These are phyloP conservation scores for Galerina marginata DNA, from an alignment of 768 basidiomycete species.

Conservation along the genomic window DNA sequence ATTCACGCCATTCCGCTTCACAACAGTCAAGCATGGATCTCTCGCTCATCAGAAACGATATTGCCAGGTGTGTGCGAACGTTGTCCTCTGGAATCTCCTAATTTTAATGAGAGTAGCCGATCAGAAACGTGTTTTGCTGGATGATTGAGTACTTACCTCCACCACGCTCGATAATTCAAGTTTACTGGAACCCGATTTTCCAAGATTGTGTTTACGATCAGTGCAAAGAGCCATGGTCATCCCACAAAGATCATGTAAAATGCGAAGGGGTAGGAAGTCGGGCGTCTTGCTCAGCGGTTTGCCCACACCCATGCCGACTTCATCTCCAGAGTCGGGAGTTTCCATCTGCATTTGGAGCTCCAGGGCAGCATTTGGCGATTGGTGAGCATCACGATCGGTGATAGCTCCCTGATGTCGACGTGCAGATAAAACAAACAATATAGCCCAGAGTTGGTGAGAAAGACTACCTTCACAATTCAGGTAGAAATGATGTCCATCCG, in stretches of 20 bases:
- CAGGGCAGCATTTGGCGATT: slow-evolving; percentile 5
- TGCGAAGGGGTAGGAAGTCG: neutral
- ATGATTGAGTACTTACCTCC: slow-evolving; percentile 35
- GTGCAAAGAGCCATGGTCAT: slow-evolving; percentile 37
- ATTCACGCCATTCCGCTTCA: slow-evolving; percentile 42
- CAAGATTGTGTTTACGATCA: slow-evolving; percentile 33
- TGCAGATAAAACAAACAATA: slow-evolving; percentile 24
- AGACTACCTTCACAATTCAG: slow-evolving; percentile 58
- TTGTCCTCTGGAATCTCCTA: slow-evolving; percentile 44
- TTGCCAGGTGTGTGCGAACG: slow-evolving; percentile 47
- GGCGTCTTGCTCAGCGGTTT: neutral
- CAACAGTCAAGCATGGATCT: slow-evolving; percentile 60
- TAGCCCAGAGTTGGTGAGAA: slow-evolving; percentile 55
- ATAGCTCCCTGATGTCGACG: neutral
- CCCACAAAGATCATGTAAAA: slow-evolving; percentile 22
- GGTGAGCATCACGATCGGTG: neutral
- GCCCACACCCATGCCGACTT: neutral
- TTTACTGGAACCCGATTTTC: slow-evolving; percentile 26
- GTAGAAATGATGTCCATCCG: slow-evolving; percentile 12
- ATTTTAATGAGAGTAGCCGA: slow-evolving; percentile 9
- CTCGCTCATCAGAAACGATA: slow-evolving; percentile 54
- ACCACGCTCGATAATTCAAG: slow-evolving; percentile 40
- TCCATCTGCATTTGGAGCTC: slow-evolving; percentile 16
- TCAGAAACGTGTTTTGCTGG: neutral
- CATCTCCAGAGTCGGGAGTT: neutral